Evolutionary conservation across 1,284 basidiomycete species (phyloP), one percentile per base, ranked within the genome.

Genomic region (Mycosarcoma mackinlayi): DNA sequence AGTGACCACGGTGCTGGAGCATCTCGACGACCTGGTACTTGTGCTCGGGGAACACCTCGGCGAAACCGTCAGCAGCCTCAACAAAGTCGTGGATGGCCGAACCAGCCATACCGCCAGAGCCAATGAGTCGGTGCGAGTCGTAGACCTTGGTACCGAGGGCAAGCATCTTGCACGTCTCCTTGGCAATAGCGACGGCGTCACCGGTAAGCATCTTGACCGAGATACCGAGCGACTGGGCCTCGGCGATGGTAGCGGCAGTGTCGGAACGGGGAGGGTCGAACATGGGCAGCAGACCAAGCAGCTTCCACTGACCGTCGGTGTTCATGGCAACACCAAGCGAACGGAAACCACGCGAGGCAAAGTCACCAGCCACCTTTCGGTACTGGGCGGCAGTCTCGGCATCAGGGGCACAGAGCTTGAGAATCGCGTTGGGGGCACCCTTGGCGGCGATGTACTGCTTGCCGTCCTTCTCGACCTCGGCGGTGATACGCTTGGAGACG

Each of bases 131-230:
- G 70, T 87, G 85, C 46, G 86, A 86, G 78, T 87, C 86, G 82
- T 87, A 87, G 28, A 87, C 86, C 76, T 87, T 86, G 67, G 86
- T 87, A 19, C 84, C 84, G 39, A 86, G 79, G 18, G 83, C 83
- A 61, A 86, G 84, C 77, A 85, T 85, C 65, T 86, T 85, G 79
- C 86, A 86, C 30, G 86, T 87, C 77, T 87, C 86, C 76, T 86
- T 87, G 38, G 86, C 87, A 59, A 87, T 87, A 38, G 86, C 86
- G 62, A 87, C 86, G 61, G 86, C 87, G 77, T 87, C 87, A 70
- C 87, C 87, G 38, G 87, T 87, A 52, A 87, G 84, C 87, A 87
- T 87, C 84, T 88, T 87, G 64, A 88, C 85, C 45, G 83, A 77
- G 57, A 87, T 85, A 65, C 87, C 87, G 37, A 88, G 84, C 13